Conservation (phyloP, 2,329 filamentous ascomycete genomes). For the Paraphaeosphaeria sporulosa region DNA sequence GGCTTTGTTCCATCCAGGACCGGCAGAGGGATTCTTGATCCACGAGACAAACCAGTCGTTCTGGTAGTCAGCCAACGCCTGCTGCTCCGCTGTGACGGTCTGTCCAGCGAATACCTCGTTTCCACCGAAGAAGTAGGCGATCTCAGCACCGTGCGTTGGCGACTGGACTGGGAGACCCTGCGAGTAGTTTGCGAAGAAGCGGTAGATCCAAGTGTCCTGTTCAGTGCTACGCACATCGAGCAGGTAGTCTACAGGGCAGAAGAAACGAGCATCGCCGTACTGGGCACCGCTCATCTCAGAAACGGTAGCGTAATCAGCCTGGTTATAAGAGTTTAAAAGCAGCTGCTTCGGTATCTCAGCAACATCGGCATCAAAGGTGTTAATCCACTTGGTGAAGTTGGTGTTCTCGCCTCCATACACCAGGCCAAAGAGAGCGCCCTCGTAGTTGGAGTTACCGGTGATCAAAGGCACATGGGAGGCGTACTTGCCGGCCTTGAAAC, state of each 20-base stretch:
- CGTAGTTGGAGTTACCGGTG: slow-evolving; percentile 37
- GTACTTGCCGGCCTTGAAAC: slow-evolving; percentile 35
- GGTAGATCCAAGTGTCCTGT: slow-evolving; percentile 55
- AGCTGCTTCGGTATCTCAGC: slow-evolving; percentile 47
- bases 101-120: slow-evolving; percentile 53
- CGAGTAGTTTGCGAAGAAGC: slow-evolving; percentile 54
- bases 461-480: slow-evolving; percentile 36
- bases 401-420: slow-evolving; percentile 36
- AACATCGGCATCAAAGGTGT: slow-evolving; percentile 53
- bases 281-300: slow-evolving; percentile 54
- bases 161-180: slow-evolving; percentile 49
- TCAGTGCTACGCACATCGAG: slow-evolving; percentile 48
- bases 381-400: slow-evolving; percentile 54
- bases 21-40: slow-evolving; percentile 54
- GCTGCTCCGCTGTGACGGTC: slow-evolving; percentile 49
- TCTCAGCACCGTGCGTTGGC: slow-evolving; percentile 52
- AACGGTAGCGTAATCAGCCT: slow-evolving; percentile 47
- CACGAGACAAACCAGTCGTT: slow-evolving; percentile 55
- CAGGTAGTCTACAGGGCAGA: slow-evolving; percentile 49
- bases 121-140: slow-evolving; percentile 57
- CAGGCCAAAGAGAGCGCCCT: slow-evolving; percentile 34
- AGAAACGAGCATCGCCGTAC: slow-evolving; percentile 57
- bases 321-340: slow-evolving; percentile 46
- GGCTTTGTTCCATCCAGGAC: slow-evolving; percentile 53
- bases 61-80: slow-evolving; percentile 53